Evolutionary conservation across 2,329 filamentous ascomycete species (phyloP).

Genomic region (Dothideomycetes sp.): DNA sequence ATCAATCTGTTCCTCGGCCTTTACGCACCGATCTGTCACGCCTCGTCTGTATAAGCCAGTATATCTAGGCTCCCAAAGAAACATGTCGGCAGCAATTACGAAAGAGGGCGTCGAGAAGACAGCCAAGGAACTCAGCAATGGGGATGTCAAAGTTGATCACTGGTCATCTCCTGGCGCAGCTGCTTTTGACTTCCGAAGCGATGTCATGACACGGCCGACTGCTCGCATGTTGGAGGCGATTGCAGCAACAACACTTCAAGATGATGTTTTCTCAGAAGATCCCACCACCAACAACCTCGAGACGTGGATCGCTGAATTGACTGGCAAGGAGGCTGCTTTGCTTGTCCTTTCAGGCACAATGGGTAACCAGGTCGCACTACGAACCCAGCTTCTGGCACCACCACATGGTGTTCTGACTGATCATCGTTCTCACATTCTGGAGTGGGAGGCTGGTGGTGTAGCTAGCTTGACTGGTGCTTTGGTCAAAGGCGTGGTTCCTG

Average conservation of each 20-base stretch:
- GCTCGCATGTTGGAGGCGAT: conserved; percentile 74
- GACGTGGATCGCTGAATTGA: conserved; percentile 58
- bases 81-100: conserved; percentile 6
- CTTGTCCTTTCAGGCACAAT: conserved; percentile 86
- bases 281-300: conserved; percentile 68
- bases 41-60: not conserved
- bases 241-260: conserved; percentile 59
- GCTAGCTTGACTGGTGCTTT: conserved; percentile 62
- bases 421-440: conserved; percentile 63
- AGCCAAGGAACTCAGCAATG: conserved; percentile 15
- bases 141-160: conserved; percentile 19
- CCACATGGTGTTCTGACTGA: conserved; percentile 76
- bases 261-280: conserved; percentile 79
- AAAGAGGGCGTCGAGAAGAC: conserved; percentile 13
- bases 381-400: conserved; percentile 65
- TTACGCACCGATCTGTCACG: not conserved
- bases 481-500: conserved; percentile 53
- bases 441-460: conserved; percentile 58
- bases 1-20: not conserved
- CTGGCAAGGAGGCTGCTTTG: conserved; percentile 64
- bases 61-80: not conserved
- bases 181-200: conserved; percentile 45
- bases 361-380: conserved; percentile 81
- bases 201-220: conserved; percentile 56
- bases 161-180: conserved; percentile 37